Evolutionary conservation across 495 filamentous ascomycete species (phyloP).

Genomic region (Neurospora sp.): DNA sequence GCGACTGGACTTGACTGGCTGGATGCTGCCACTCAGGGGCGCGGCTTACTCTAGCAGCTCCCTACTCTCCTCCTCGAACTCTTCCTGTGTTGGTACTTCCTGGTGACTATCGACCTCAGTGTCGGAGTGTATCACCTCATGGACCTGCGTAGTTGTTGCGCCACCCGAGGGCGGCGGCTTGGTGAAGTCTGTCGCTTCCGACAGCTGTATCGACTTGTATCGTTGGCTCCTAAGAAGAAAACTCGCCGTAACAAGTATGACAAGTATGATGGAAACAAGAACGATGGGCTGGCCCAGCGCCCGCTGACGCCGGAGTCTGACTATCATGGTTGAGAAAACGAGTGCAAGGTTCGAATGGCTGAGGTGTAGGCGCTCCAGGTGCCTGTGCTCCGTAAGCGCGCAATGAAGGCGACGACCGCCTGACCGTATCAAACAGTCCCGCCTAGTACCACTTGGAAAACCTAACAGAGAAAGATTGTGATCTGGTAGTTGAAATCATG

Average conservation of each 20-base stretch:
- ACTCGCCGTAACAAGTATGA: background rate
- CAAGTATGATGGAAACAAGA: background rate
- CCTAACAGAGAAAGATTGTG: background rate
- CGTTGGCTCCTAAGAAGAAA: background rate
- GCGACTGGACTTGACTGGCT: background rate
- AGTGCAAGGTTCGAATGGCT: background rate
- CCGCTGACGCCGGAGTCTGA: background rate
- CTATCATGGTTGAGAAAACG: background rate
- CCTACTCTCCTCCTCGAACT: slow-evolving; percentile 33
- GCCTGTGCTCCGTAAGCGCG: background rate
- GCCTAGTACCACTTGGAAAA: background rate
- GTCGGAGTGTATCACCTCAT: background rate
- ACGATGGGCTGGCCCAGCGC: background rate
- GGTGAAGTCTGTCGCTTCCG: background rate
- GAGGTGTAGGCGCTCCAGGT: background rate
- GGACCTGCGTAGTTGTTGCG: background rate
- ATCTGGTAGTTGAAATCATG: background rate
- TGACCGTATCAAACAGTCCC: background rate
- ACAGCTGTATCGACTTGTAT: background rate
- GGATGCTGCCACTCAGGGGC: too few relatives aligned
- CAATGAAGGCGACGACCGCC: background rate
- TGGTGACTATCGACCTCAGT: background rate
- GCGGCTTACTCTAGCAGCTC: slow-evolving; percentile 27
- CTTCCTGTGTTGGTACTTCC: slow-evolving; percentile 10
- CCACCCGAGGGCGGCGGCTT: background rate